phyloP scores from a whole-genome alignment of 768 basidiomycete species.

The Suillus plorans region DNA sequence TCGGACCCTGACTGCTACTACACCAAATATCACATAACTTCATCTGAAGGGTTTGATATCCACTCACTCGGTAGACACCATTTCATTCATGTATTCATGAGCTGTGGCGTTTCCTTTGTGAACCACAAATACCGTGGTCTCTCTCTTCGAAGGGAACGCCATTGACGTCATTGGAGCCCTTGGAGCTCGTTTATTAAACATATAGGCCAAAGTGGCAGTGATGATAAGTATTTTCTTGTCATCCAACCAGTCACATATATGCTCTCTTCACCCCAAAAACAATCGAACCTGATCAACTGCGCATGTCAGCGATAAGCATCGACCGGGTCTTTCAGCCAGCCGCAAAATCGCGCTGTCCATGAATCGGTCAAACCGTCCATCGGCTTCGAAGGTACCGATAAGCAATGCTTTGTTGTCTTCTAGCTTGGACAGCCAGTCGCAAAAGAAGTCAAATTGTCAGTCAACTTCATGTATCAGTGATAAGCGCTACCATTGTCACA shows the following conservation, averaged over 20 bases:
- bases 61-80: not conserved
- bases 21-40: not conserved
- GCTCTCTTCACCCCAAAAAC: not conserved
- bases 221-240: not conserved
- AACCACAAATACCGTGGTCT: not conserved
- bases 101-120: not conserved
- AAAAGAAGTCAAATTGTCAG: too few species aligned
- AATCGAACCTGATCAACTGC: not conserved
- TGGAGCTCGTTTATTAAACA: not conserved
- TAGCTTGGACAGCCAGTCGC: not conserved
- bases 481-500: too few species aligned
- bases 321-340: not conserved
- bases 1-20: not conserved
- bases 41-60: not conserved
- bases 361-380: not conserved
- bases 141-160: not conserved
- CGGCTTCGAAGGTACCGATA: not conserved
- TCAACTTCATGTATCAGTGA: too few species aligned
- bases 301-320: not conserved
- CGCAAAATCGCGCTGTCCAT: not conserved
- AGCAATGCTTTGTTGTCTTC: not conserved
- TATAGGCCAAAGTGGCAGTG: not conserved
- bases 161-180: not conserved
- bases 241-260: not conserved
- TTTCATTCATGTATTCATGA: not conserved